Percentiles rank a stretch among this genome's conserved stretches.
phyloP scores from a whole-genome alignment of 495 filamentous ascomycete species.

The Physcia stellaris region DNA sequence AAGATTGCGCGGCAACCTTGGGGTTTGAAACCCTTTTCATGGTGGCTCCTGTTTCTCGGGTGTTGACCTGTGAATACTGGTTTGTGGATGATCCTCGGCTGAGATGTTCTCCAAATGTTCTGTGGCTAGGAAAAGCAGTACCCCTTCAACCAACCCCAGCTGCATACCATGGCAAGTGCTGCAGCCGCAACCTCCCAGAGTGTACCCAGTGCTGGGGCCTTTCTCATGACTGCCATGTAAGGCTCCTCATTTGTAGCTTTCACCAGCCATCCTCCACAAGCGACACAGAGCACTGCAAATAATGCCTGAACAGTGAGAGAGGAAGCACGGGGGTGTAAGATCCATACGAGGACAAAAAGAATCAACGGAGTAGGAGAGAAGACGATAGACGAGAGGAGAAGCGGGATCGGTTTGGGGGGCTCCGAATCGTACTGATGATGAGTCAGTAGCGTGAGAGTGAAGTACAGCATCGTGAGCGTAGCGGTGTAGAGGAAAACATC shows the following conservation, averaged over 20 bases:
- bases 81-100: too few relatives aligned
- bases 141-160: constrained; percentile 59
- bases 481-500: constrained; percentile 40
- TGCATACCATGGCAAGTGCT: constrained; percentile 43
- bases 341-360: constrained; percentile 13
- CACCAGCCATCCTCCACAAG: constrained; percentile 62
- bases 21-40: too few relatives aligned
- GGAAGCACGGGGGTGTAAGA: constrained; percentile 26
- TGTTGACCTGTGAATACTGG: too few relatives aligned
- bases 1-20: too few relatives aligned
- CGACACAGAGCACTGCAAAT: constrained; percentile 41
- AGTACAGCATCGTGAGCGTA: constrained; percentile 67
- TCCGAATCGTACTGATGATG: constrained; percentile 73
- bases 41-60: too few relatives aligned
- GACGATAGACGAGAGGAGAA: constrained; percentile 12
- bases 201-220: constrained; percentile 73
- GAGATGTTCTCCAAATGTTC: too few relatives aligned
- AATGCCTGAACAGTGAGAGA: constrained; percentile 40
- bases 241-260: constrained; percentile 62
- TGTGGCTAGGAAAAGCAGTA: constrained; percentile 28
- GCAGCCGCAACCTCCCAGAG: constrained; percentile 60
- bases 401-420: constrained; percentile 46
- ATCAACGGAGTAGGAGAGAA: constrained; percentile 46
- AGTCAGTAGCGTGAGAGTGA: constrained; percentile 81
- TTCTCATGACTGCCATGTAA: constrained; percentile 86